These are phyloP conservation scores for Beauveria pseudobassiana DNA, from an alignment of 2,329 filamentous ascomycete species.

Conservation along the genomic window DNA sequence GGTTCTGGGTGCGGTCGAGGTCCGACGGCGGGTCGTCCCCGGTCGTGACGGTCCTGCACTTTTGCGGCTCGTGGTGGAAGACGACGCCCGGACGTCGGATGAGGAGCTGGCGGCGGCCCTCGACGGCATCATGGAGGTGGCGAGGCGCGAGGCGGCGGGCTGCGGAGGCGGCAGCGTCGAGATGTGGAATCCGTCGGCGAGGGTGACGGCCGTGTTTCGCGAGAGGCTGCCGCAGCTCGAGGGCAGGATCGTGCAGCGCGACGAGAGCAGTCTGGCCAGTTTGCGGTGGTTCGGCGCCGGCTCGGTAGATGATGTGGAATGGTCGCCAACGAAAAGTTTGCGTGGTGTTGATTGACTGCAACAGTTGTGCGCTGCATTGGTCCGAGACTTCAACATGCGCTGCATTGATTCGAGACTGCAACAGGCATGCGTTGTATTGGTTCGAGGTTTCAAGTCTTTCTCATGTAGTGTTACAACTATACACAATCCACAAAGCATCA, in stretches of 20 bases:
- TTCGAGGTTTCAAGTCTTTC: background rate
- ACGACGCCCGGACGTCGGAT: constrained; percentile 31
- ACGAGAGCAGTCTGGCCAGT: constrained; percentile 61
- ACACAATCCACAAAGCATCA: background rate
- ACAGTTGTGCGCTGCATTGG: background rate
- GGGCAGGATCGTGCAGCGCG: constrained; percentile 45
- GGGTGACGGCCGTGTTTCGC: constrained; percentile 40
- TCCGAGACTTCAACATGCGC: background rate
- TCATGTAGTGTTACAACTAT: background rate
- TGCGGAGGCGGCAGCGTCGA: constrained; percentile 67
- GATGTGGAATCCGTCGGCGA: constrained; percentile 72
- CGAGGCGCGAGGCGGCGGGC: constrained; percentile 60
- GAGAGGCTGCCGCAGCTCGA: constrained; percentile 35
- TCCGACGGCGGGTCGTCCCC: constrained; percentile 39
- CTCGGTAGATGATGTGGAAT: constrained; percentile 49
- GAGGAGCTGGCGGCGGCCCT: constrained; percentile 46
- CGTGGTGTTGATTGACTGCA: constrained; percentile 53
- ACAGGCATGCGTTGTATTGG: no score
- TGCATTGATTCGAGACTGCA: background rate
- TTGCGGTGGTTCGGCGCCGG: constrained; percentile 62
- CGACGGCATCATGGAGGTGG: constrained; percentile 55
- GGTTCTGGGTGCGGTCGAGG: constrained; percentile 63
- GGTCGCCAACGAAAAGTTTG: constrained; percentile 71
- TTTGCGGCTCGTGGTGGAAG: constrained; percentile 64
- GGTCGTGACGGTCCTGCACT: constrained; percentile 60